phyloP scores from a whole-genome alignment of 352 stramenopile genomes.

The Globisporangium middletonii region DNA sequence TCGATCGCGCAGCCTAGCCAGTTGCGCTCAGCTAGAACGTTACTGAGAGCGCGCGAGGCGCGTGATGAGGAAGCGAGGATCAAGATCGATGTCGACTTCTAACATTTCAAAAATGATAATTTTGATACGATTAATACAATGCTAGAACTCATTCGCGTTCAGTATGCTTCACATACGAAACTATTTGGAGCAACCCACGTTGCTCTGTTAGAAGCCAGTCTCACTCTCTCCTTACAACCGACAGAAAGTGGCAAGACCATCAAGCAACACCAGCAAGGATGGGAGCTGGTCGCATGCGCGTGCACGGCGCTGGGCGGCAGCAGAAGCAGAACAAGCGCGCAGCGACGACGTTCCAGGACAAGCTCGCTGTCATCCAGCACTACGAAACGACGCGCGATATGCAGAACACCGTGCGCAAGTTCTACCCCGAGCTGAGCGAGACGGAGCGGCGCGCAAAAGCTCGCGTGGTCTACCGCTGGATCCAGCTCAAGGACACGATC shows the following conservation, averaged over 20 bases:
- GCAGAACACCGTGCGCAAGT: constrained; percentile 4
- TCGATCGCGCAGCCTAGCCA: too few relatives aligned
- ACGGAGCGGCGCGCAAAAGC: constrained; percentile 7
- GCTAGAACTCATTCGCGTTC: too few relatives aligned
- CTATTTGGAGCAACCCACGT: too few relatives aligned
- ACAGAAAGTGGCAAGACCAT: constrained; percentile 3
- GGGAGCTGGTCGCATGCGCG: constrained; percentile 1
- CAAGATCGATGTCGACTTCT: neutral
- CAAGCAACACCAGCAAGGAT: neutral
- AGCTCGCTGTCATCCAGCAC: constrained; percentile 12
- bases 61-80: too few relatives aligned
- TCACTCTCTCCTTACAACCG: neutral
- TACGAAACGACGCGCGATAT: constrained; percentile 9
- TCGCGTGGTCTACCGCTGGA: constrained; percentile 13
- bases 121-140: too few relatives aligned
- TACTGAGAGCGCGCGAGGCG: too few relatives aligned
- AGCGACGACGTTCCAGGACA: constrained; percentile 13
- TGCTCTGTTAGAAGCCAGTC: neutral
- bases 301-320: constrained; percentile 7
- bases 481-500: constrained; percentile 8
- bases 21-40: too few relatives aligned
- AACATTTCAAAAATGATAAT: too few relatives aligned
- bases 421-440: constrained; percentile 11
- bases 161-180: too few relatives aligned
- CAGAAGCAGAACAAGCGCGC: constrained; percentile 15